These are phyloP conservation scores for Mycosphaerella arachidis DNA, from an alignment of 2,329 filamentous ascomycete species.

Conservation along the genomic window DNA sequence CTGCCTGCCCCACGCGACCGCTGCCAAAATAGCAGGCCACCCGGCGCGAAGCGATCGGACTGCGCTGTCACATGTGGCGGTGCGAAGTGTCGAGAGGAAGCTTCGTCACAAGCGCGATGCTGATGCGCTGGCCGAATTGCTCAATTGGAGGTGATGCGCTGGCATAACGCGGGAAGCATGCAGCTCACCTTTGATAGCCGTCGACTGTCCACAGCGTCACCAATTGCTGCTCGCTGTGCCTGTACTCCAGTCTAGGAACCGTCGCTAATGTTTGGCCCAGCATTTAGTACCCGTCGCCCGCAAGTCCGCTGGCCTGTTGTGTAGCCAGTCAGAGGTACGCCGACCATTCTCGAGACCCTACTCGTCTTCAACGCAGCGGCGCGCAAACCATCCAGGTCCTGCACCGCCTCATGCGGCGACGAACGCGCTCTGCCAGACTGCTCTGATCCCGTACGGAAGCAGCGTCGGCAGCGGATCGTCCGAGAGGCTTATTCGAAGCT, in stretches of 20 bases:
- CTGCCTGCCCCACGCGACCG: conserved; percentile 3
- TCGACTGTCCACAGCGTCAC: conserved; percentile 17
- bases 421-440: conserved; percentile 1
- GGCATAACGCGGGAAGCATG: conserved; percentile 22
- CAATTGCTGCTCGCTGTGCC: conserved; percentile 22
- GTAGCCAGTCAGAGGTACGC: conserved; percentile 21
- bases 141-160: conserved; percentile 26
- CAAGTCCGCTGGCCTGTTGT: conserved; percentile 14
- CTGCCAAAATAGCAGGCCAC: conserved; percentile 2
- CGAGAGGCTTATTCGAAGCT: conserved; percentile 14
- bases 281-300: conserved; percentile 21
- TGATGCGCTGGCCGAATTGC: conserved; percentile 23
- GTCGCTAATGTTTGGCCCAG: conserved; percentile 27
- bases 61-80: conserved; percentile 22
- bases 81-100: conserved; percentile 8
- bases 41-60: conserved; percentile 3
- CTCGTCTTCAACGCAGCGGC: conserved; percentile 10
- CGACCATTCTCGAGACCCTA: conserved; percentile 10
- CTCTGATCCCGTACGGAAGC: not conserved
- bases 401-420: conserved; percentile 15
- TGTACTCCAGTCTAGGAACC: conserved; percentile 19
- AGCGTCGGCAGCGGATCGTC: conserved; percentile 11
- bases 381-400: conserved; percentile 2
- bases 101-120: conserved; percentile 17
- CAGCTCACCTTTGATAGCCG: conserved; percentile 22